A percentile compares a stretch with the other conserved stretches of the same genome.
phyloP scores from a whole-genome alignment of 345 rosid genomes.

The Bretschneidera sinensis region DNA sequence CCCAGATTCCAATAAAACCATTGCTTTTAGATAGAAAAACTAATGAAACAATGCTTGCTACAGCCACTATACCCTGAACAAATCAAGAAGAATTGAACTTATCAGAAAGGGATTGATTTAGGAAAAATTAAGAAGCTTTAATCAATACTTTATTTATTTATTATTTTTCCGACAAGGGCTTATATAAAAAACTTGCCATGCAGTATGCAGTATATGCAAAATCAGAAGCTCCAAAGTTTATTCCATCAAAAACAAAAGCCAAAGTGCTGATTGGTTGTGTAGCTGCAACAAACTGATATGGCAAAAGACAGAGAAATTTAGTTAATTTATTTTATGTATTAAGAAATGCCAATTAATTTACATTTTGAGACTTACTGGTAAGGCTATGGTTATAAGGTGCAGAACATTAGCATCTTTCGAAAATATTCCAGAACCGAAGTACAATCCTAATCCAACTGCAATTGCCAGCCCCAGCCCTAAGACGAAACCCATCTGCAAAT shows the following conservation, averaged over 20 bases:
- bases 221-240: conserved; percentile 94
- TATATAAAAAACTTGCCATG: conserved; percentile 35
- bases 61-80: conserved; percentile 60
- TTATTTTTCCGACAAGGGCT: too few species aligned
- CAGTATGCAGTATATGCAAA: conserved; percentile 87
- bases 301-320: too few species aligned
- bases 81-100: conserved; percentile 3
- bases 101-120: too few species aligned
- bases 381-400: conserved; percentile 61
- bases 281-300: conserved; percentile 79
- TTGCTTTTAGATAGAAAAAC: conserved; percentile 49
- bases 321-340: too few species aligned
- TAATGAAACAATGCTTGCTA: conserved; percentile 50
- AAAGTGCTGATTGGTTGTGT: conserved; percentile 91
- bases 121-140: too few species aligned
- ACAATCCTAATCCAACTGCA: conserved; percentile 64
- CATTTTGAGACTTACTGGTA: conserved; percentile 69
- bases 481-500: conserved; percentile 70
- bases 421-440: conserved; percentile 67
- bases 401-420: conserved; percentile 68
- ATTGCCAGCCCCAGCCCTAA: conserved; percentile 71
- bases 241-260: conserved; percentile 90
- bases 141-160: too few species aligned
- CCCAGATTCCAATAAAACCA: conserved; percentile 87
- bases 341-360: too few species aligned